A percentile compares a stretch with the other conserved stretches of the same genome.
Evolutionary conservation across 371 early-diverging fungal genomes (phyloP).

Genomic region (Umbelopsis sp.): DNA sequence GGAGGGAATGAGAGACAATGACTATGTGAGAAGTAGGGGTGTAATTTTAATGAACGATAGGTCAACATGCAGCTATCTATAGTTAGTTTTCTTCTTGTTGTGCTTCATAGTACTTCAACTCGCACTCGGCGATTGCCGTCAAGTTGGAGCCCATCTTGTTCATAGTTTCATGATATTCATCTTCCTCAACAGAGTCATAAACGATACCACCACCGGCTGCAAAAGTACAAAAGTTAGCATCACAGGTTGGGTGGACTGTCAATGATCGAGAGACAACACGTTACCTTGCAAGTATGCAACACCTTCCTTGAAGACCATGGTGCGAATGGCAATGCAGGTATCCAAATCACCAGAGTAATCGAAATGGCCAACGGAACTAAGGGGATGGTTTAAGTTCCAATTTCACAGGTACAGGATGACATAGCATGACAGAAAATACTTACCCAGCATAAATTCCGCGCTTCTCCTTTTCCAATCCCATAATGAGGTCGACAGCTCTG

Average conservation of each 20-base stretch:
- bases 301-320: conserved; percentile 96
- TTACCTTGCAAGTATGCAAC: conserved; percentile 87
- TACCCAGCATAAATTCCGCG: conserved; percentile 95
- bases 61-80: neutral
- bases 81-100: conserved; percentile 32
- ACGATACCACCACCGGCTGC: conserved; percentile 92
- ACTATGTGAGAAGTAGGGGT: neutral
- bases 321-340: conserved; percentile 97
- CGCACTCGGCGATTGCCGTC: conserved; percentile 84
- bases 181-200: conserved; percentile 88
- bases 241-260: too few species aligned
- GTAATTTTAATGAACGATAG: neutral
- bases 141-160: conserved; percentile 93
- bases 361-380: conserved; percentile 88
- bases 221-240: neutral
- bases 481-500: conserved; percentile 92
- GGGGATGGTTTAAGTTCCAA: too few species aligned
- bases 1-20: too few species aligned
- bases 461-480: conserved; percentile 86
- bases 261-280: too few species aligned
- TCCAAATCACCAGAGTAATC: conserved; percentile 91
- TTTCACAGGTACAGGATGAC: too few species aligned
- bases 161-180: conserved; percentile 94
- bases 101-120: conserved; percentile 53
- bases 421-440: neutral